phyloP scores from a whole-genome alignment of 495 filamentous ascomycete genomes.

The Aspergillus sclerotiicarbonarius region DNA sequence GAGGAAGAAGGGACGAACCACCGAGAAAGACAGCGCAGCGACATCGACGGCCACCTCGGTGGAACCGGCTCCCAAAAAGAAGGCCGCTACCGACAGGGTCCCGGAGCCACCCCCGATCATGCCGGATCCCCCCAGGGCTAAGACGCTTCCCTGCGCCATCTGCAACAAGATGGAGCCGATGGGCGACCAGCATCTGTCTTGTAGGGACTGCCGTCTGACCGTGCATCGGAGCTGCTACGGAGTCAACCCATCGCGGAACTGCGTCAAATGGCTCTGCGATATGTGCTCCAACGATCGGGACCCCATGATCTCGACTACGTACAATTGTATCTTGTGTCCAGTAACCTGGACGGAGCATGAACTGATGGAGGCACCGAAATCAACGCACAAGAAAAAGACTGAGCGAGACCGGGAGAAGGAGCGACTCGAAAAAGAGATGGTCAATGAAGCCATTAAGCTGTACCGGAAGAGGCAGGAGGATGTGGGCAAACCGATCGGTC shows the following conservation, averaged over 20 bases:
- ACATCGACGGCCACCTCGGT: slow-evolving; percentile 46
- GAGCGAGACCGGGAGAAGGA: slow-evolving; percentile 91
- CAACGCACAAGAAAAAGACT: slow-evolving; percentile 87
- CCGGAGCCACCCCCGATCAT: slow-evolving; percentile 57
- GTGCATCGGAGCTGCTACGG: slow-evolving; percentile 97
- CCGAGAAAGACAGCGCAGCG: slow-evolving; percentile 49
- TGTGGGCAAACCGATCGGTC: slow-evolving; percentile 72
- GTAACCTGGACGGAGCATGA: slow-evolving; percentile 70
- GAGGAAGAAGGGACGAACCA: slow-evolving; percentile 60
- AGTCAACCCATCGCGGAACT: slow-evolving; percentile 63
- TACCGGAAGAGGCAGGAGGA: slow-evolving; percentile 83
- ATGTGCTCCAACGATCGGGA: slow-evolving; percentile 92
- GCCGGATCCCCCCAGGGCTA: slow-evolving; percentile 73
- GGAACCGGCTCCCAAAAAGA: slow-evolving; percentile 60
- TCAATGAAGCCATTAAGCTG: slow-evolving; percentile 66
- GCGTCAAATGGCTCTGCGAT: slow-evolving; percentile 89
- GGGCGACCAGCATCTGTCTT: slow-evolving; percentile 71
- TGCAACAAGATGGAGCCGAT: slow-evolving; percentile 71
- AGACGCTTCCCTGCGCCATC: slow-evolving; percentile 78
- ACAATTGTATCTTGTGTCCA: slow-evolving; percentile 90
- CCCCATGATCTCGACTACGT: slow-evolving; percentile 80
- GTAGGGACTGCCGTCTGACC: slow-evolving; percentile 80
- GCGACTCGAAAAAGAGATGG: slow-evolving; percentile 74
- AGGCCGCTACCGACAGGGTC: slow-evolving; percentile 51
- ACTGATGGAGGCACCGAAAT: slow-evolving; percentile 79